Evolutionary conservation across 75 land plant species (phyloP).

Genomic region (Cunninghamia lanceolata): DNA sequence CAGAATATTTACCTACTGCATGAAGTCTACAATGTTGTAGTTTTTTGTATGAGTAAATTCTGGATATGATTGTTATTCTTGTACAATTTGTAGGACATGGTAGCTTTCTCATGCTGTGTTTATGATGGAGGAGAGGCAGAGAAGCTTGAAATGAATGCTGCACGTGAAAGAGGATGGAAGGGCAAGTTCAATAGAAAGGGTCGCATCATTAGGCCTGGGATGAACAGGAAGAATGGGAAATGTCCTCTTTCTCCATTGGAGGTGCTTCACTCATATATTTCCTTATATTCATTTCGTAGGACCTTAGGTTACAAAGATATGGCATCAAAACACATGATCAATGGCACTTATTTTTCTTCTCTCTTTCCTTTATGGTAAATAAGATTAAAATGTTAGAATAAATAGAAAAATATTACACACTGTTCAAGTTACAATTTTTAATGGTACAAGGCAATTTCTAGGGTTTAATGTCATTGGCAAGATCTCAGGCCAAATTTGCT

Average conservation of each 20-base stretch:
- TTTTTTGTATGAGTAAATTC: background rate
- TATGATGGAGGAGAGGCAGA: constrained; percentile 94
- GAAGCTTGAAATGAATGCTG: constrained; percentile 74
- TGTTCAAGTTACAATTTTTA: background rate
- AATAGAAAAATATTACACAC: background rate
- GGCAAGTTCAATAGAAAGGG: constrained; percentile 87
- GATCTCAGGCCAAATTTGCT: background rate
- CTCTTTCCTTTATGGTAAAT: background rate
- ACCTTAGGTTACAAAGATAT: background rate
- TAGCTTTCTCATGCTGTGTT: constrained; percentile 91
- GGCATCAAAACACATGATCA: background rate
- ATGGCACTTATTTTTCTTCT: background rate
- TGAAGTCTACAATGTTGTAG: background rate
- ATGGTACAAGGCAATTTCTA: background rate
- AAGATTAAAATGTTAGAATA: background rate
- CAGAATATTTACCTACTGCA: constrained; percentile 1
- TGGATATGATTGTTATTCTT: background rate
- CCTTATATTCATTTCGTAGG: background rate
- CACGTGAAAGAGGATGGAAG: constrained; percentile 88
- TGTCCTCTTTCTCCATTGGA: constrained; percentile 96
- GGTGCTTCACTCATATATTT: constrained; percentile 35
- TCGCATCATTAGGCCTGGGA: constrained; percentile 69
- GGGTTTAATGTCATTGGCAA: background rate
- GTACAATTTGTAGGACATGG: constrained; percentile 80
- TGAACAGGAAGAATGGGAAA: constrained; percentile 76